phyloP scores from a whole-genome alignment of 2,329 filamentous ascomycete genomes.

The Fusarium concolor region DNA sequence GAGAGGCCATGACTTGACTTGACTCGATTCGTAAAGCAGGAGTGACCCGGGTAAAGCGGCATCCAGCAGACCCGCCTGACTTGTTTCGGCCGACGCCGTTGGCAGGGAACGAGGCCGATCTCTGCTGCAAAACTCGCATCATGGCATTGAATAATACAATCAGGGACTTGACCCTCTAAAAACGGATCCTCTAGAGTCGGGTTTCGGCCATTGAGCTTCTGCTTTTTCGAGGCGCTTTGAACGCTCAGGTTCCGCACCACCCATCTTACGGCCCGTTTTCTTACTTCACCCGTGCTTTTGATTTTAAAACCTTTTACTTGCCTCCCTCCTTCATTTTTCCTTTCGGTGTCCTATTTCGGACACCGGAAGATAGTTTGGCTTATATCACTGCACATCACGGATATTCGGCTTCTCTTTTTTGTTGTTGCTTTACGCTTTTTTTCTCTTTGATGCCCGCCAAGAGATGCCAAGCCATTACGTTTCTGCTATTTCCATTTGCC shows the following conservation, averaged over 20 bases:
- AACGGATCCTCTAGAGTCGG: slow-evolving; percentile 6
- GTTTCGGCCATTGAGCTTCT: slow-evolving; percentile 8
- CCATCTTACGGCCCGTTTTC: slow-evolving; percentile 24
- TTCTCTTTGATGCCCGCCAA: slow-evolving; percentile 13
- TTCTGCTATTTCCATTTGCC: slow-evolving; percentile 34
- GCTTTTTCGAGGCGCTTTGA: not conserved
- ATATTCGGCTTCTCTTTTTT: not conserved
- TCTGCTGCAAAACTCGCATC: slow-evolving; percentile 27
- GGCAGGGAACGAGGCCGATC: slow-evolving; percentile 26
- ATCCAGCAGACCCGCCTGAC: slow-evolving; percentile 35
- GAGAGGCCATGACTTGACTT: not conserved
- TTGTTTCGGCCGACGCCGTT: slow-evolving; percentile 36
- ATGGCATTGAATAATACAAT: slow-evolving; percentile 14
- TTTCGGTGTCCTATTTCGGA: slow-evolving; percentile 37
- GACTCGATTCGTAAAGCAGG: not conserved
- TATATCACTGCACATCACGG: slow-evolving; percentile 1
- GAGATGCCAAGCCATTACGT: slow-evolving; percentile 26
- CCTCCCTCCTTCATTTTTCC: not conserved
- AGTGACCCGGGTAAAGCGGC: slow-evolving; percentile 41
- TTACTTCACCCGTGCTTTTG: slow-evolving; percentile 2
- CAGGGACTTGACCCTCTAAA: slow-evolving; percentile 22
- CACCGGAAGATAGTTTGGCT: slow-evolving; percentile 20
- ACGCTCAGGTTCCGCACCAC: slow-evolving; percentile 5
- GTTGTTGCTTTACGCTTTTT: not conserved
- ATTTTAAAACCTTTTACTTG: slow-evolving; percentile 3